Evolutionary conservation across 139 green algal genomes (phyloP), one percentile per base, ranked within the genome.

Genomic region (Picochlorum sp.): DNA sequence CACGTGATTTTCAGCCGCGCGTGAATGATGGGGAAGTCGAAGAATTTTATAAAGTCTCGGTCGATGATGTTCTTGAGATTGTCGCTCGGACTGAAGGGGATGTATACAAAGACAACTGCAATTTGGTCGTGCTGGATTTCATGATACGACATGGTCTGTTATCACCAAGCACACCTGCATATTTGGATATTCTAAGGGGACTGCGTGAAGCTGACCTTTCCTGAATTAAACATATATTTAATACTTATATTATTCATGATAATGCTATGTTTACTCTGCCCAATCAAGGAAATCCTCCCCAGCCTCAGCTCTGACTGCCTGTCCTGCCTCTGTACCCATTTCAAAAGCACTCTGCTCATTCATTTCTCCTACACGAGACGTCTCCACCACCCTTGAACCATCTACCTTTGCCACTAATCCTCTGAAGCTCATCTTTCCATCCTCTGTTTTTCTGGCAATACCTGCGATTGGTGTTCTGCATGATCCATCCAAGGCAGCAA

Each of bases 391-490:
- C 64, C 86, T 78, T 57, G 81, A 94, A 69, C 94, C 94, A 55
- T 99, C 90, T 34, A 82, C 69, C 4, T 79, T 83, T 6, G 92
- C 88, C 16, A 99, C 87, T 41, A 98, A 80, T 60, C 94, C 94
- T n/a, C 64, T 63, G 80, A 98, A 98, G 44, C 73, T 76, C 65
- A 95, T 76, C 55, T 80, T 66, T 8, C 84, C 91, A 54, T 87
- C 77, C 3, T 52, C 72, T 9, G 23, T 56, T 38, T 68, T 65
- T 26, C 59, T 55, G 7, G 77, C 81, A 41, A 85, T 67, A 15
- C 88, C 92, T 49, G 94, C 94, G 72, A 99, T 99, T 69, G 94
- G 94, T 4, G 94, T 99, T 21, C 94, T 76, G 85, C 94, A 99
- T 15, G 89, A 97, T 62, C 94, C 94, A 72, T 99, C 94, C 55